These are phyloP conservation scores for Teunomyces aglyptinius DNA, from an alignment of 805 yeast species.

Conservation along the genomic window DNA sequence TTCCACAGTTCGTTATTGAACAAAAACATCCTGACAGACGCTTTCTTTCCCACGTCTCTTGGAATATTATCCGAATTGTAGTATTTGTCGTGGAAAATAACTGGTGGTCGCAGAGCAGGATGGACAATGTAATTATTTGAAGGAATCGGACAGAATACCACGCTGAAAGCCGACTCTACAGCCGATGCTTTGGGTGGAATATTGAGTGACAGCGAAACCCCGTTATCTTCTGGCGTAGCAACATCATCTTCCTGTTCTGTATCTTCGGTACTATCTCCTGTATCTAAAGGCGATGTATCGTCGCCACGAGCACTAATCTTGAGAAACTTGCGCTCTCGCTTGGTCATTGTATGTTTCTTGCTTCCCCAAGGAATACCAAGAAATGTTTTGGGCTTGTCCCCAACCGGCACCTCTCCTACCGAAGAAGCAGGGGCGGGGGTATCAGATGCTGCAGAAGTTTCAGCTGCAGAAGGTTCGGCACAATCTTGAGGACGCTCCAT, in stretches of 20 bases:
- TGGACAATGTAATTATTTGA: slow-evolving; percentile 28
- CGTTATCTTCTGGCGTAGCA: neutral
- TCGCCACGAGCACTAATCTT: slow-evolving; percentile 19
- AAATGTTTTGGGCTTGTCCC: neutral
- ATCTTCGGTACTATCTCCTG: slow-evolving; percentile 1
- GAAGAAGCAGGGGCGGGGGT: neutral
- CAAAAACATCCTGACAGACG: slow-evolving; percentile 12
- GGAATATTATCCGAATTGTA: slow-evolving; percentile 35
- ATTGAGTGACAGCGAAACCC: slow-evolving; percentile 17
- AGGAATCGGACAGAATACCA: slow-evolving; percentile 41
- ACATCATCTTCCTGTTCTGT: slow-evolving; percentile 6
- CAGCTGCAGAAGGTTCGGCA: neutral
- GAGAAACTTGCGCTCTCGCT: slow-evolving; percentile 18
- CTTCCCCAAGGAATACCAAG: neutral
- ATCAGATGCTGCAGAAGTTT: neutral
- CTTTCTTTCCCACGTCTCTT: slow-evolving; percentile 9
- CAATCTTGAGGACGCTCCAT: slow-evolving; percentile 12
- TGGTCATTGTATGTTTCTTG: slow-evolving; percentile 6
- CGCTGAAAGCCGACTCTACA: slow-evolving; percentile 40
- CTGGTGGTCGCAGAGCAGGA: slow-evolving; percentile 34
- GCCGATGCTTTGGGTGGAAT: slow-evolving; percentile 48
- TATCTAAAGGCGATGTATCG: neutral
- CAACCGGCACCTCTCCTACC: neutral
- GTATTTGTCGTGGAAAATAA: slow-evolving; percentile 43
- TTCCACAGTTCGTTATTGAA: slow-evolving; percentile 34